Base-by-base conservation (phyloP, 2,329 filamentous ascomycete genomes). In the Dactylonectria estremocensis region DNA sequence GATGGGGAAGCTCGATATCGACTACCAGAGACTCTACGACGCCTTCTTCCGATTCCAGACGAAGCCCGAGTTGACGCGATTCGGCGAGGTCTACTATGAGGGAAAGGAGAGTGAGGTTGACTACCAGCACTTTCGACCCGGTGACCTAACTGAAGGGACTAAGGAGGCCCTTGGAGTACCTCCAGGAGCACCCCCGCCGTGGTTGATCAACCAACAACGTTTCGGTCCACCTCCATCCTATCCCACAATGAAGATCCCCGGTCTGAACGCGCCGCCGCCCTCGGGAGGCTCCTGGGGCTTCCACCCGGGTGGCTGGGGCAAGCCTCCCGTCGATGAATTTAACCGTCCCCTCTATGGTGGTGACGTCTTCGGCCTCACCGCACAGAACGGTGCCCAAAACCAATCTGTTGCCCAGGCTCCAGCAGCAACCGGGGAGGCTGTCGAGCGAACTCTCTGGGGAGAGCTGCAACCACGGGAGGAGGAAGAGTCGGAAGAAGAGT, bases 31-130 rank as follows among this genome's bases (percentile, higher is more conserved):
- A 80, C 90, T 98, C 61, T 98, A 98, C 83, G 96, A 98, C 79
- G 96, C 96, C 4, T 99, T 99, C 85, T 99, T 99, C 86, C 90
- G 95, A 67, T 97, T 97, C 79, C 96, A 99, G 83, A 97, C 94
- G 46, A 99, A 99, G 82, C 96, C 96, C 0, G 91, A 95, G 74
- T 84, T 99, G 70, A 98, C 96, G 35, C 90, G 95, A 49, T 99
- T 97, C 75, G 96, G 96, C 46, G 96, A 99, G 81, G 95, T 99
- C n/a, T 99, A 99, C 82, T 98, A 98, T 80, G 96, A 99, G 82
- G 96, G 96, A 78, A 99, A 99, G 81, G 96, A 99, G 80, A 96
- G 94, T 78, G 96, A 99, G 82, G 97, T 96, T 1, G 97, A 98
- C 79, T 88, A 97, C 70, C 92, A 93, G 74, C 93, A 98, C 82